Evolutionary conservation across 2,329 filamentous ascomycete genomes (phyloP), one percentile per base, ranked within the genome.

Genomic region (Aspergillus thermomutatus): DNA sequence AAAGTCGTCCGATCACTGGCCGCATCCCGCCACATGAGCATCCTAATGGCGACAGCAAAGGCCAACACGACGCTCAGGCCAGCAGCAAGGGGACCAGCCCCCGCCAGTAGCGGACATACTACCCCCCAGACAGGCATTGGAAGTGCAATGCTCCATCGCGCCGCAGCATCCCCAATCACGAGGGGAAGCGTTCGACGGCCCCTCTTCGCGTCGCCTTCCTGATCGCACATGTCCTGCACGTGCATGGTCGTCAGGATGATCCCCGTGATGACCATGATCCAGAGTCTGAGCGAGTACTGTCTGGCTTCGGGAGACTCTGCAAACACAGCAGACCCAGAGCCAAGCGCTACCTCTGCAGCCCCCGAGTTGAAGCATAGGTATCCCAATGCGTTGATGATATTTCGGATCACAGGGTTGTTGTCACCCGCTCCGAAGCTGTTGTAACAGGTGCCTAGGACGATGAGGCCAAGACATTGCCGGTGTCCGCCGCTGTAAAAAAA

Each of bases 181-280:
- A 63, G 37, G 3, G 60, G 60, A n/a, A 58, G n/a, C 0, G 63
- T 65, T 0, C 46, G 51, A 67, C 59, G 62, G 46, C 51, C 58
- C 6, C 57, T 49, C 14, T 54, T 49, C 0, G 57, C 46, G 52
- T 75, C 72, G 0, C 73, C 73, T 9, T 62, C 59, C 47, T 66
- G 68, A 52, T 77, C 75, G 3, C 68, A 64, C 37, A 77, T 64
- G 49, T 77, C 75, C 53, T 76, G 72, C 0, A 71, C 57, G 7
- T 76, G 74, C 14, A 77, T 62, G 0, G 74, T 77, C 0, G 69
- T 72, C n/a, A 64, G 58, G 14, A 76, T 64, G 7, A 73, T 57
- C 4, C 28, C 52, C 7, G 57, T 55, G 14, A 62, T 53, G n/a
- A 65, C 51, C 27, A 57, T 40, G 25, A 52, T 49, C 60, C 60